Evolutionary conservation across 805 yeast species (phyloP), one percentile per base, ranked within the genome.

Genomic region (Barnettozyma botsteinii): DNA sequence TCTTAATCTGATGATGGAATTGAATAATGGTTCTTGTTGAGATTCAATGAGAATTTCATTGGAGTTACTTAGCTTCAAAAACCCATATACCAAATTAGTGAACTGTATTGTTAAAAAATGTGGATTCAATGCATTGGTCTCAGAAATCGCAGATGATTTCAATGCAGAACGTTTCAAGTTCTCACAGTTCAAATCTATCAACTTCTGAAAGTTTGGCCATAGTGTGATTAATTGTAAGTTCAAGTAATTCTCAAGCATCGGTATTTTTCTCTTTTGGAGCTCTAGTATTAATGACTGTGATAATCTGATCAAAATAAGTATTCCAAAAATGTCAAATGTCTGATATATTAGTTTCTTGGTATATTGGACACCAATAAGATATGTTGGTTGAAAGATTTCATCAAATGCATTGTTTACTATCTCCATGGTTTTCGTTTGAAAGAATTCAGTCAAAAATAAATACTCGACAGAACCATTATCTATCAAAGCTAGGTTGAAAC

Each of bases 191-290:
- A 75, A 63, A 56, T 88, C 96, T 31, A 89, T 72, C 25, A 86
- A 66, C 33, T 69, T 70, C 52, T 88, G 89, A 53, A 89, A 84
- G 43, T 74, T 77, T 0, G 97, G 96, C 98, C 98, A 93, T 33
- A 91, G 63, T 4, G 73, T 59, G 37, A 86, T 73, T 45, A 80
- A 60, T 46, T 83, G 77, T 13, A 75, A 66, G 50, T 83, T 79
- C 47, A 82, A 68, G 57, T 82, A 85, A 43, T 77, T 84, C 46
- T 81, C 86, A 58, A 79, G 64, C 5, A 78, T 78, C 0, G 94
- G 89, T 3, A 83, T 77, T 41, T 73, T 74, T 43, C 85, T 70
- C 46, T 75, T 81, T 54, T 84, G 89, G 19, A 84, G 63, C 47
- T 77, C 81, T 40, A 73, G 72, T 45, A 77, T 83, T 40, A 85